Evolutionary conservation across 2,329 filamentous ascomycete genomes (phyloP).

Genomic region (Purpureocillium lavendulum): DNA sequence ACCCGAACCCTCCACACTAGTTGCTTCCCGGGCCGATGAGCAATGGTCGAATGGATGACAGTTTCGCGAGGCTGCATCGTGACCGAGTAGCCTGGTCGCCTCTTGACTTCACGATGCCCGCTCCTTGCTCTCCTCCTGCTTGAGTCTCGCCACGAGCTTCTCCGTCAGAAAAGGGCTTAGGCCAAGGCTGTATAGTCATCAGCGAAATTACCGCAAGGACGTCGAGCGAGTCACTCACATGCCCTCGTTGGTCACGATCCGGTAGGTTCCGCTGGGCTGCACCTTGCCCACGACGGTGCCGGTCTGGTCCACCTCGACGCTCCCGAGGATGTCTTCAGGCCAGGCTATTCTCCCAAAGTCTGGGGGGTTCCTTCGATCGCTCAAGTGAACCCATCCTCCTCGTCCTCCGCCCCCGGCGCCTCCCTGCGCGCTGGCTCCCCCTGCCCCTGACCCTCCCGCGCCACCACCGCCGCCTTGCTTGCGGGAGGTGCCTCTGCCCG

Average conservation of each 20-base stretch:
- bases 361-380: conserved; percentile 54
- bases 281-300: conserved; percentile 51
- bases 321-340: conserved; percentile 63
- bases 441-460: conserved; percentile 36
- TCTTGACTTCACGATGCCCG: neutral
- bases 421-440: conserved; percentile 52
- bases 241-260: conserved; percentile 56
- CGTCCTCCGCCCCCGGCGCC: conserved; percentile 50
- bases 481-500: conserved; percentile 20
- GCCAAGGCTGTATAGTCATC: conserved; percentile 15
- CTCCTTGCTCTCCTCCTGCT: conserved; percentile 38
- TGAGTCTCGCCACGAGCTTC: conserved; percentile 45
- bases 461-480: conserved; percentile 30
- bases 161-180: conserved; percentile 36
- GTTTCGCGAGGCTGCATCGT: too few relatives aligned
- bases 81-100: too few relatives aligned
- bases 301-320: conserved; percentile 51
- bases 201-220: neutral
- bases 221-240: conserved; percentile 42
- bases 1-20: too few relatives aligned
- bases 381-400: conserved; percentile 58
- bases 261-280: conserved; percentile 54
- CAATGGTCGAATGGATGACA: too few relatives aligned
- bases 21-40: too few relatives aligned
- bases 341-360: conserved; percentile 61